These are phyloP conservation scores for Mortierella hygrophila DNA, from an alignment of 192 early-diverging fungal species.

Conservation along the genomic window DNA sequence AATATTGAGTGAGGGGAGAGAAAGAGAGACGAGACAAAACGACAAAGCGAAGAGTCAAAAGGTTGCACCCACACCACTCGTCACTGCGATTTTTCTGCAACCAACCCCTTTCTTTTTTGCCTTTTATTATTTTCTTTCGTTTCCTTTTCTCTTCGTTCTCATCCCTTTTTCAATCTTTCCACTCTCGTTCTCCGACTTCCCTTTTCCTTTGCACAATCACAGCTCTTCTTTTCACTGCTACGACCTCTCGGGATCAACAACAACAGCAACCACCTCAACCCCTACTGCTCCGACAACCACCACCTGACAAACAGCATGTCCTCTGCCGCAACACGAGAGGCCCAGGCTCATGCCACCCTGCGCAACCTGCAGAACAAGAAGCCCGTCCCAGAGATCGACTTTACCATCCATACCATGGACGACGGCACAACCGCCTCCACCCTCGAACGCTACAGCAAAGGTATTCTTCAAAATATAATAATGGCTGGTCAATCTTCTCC, in stretches of 20 bases:
- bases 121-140: not conserved
- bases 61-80: too few relatives aligned
- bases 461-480: conserved; percentile 46
- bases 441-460: conserved; percentile 81
- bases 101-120: not conserved
- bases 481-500: too few relatives aligned
- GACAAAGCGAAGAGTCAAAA: too few relatives aligned
- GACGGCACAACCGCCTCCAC: conserved; percentile 82
- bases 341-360: conserved; percentile 51
- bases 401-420: conserved; percentile 81
- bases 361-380: conserved; percentile 59
- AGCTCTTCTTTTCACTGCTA: conserved; percentile 6
- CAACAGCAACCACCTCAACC: not conserved
- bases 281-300: not conserved
- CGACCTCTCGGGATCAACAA: not conserved
- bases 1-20: not conserved
- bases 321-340: conserved; percentile 37
- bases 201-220: not conserved
- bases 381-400: conserved; percentile 76
- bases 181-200: not conserved
- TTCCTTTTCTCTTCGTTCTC: not conserved
- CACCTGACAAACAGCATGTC: conserved; percentile 10
- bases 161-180: not conserved
- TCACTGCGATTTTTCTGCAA: too few relatives aligned
- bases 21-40: not conserved